These are phyloP conservation scores for Geosiphon pyriformis DNA, from an alignment of 192 early-diverging fungal genomes.

Conservation along the genomic window DNA sequence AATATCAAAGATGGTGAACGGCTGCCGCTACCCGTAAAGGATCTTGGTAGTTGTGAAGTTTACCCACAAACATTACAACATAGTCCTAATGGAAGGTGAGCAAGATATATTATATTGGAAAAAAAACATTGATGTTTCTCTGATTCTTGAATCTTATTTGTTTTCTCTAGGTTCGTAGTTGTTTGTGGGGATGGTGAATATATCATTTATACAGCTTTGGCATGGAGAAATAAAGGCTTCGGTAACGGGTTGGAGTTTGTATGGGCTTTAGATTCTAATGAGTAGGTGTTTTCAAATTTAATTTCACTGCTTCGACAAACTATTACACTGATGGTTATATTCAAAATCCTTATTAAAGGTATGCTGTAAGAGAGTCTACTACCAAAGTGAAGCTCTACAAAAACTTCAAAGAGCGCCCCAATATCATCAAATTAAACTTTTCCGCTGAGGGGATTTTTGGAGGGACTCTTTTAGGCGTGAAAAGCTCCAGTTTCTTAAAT, in stretches of 20 bases:
- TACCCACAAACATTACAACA: conserved; percentile 95
- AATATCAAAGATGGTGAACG: conserved; percentile 90
- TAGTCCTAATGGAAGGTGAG: conserved; percentile 79
- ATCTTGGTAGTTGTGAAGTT: conserved; percentile 96
- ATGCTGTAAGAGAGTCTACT: conserved; percentile 93
- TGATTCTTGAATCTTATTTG: too few species aligned
- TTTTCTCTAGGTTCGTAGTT: conserved; percentile 72
- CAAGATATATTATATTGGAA: too few species aligned
- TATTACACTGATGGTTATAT: neutral
- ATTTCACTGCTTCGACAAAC: neutral
- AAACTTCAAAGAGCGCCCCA: conserved; percentile 88
- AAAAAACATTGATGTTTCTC: too few species aligned
- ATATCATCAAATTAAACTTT: conserved; percentile 68
- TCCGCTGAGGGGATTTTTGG: conserved; percentile 93
- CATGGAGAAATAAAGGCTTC: conserved; percentile 99
- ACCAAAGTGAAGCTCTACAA: conserved; percentile 88
- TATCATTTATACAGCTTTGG: conserved; percentile 99
- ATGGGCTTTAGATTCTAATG: conserved; percentile 94
- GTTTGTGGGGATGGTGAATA: conserved; percentile 99
- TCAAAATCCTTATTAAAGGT: conserved; percentile 31
- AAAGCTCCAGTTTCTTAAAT: conserved; percentile 78
- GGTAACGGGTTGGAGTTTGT: conserved; percentile 94
- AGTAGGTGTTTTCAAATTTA: conserved; percentile 42
- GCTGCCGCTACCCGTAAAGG: conserved; percentile 78
- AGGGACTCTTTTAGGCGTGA: conserved; percentile 85